A percentile compares a stretch with the other conserved stretches of the same genome.
These are phyloP conservation scores for Brettanomyces bruxellensis DNA, from an alignment of 805 yeast genomes.

Conservation along the genomic window DNA sequence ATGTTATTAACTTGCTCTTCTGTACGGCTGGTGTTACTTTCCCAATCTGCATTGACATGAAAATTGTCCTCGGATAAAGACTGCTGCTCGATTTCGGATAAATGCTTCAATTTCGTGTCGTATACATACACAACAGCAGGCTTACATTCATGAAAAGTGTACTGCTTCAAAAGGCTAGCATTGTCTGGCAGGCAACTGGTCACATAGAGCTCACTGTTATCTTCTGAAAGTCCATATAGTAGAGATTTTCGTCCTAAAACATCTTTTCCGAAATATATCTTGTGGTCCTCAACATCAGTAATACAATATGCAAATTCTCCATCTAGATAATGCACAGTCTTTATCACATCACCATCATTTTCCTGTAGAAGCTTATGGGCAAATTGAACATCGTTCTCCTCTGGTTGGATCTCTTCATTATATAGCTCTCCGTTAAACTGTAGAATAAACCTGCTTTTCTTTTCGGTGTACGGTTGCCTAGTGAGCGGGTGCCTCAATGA, in stretches of 20 bases:
- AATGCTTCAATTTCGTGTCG: slow-evolving; percentile 13
- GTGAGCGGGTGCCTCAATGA: slow-evolving; percentile 76
- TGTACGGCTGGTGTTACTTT: background rate
- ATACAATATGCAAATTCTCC: slow-evolving; percentile 82
- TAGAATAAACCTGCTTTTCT: slow-evolving; percentile 30
- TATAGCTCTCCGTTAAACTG: slow-evolving; percentile 93
- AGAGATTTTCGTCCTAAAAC: slow-evolving; percentile 73
- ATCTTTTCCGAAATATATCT: slow-evolving; percentile 77
- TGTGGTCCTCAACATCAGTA: slow-evolving; percentile 30
- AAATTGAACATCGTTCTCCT: slow-evolving; percentile 55
- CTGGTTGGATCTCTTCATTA: slow-evolving; percentile 37
- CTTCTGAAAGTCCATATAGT: slow-evolving; percentile 27
- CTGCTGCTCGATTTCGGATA: background rate
- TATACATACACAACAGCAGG: slow-evolving; percentile 41
- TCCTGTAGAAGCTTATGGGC: slow-evolving; percentile 27
- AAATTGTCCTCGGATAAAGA: background rate
- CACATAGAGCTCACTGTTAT: slow-evolving; percentile 31
- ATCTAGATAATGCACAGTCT: slow-evolving; percentile 35
- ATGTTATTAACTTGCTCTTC: background rate
- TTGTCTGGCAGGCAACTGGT: slow-evolving; percentile 36
- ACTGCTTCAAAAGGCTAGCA: slow-evolving; percentile 13
- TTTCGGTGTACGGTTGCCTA: slow-evolving; percentile 50
- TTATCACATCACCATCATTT: slow-evolving; percentile 26
- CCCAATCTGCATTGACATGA: background rate
- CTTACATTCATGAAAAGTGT: slow-evolving; percentile 42